phyloP scores from a whole-genome alignment of 164 flowering plant genomes.

The Macadamia tetraphylla region DNA sequence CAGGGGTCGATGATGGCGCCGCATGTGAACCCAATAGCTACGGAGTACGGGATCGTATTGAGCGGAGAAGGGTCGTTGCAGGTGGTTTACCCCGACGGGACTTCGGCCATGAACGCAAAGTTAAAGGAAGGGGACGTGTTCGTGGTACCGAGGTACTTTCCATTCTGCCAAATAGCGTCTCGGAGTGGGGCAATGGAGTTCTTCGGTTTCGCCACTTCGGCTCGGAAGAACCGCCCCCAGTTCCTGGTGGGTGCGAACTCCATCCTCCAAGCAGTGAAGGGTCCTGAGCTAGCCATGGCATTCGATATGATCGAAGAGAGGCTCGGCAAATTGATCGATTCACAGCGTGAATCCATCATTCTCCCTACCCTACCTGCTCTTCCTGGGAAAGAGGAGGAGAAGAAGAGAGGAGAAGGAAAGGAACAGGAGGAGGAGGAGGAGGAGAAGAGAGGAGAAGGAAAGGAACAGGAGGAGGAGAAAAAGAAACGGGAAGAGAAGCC shows the following conservation, averaged over 20 bases:
- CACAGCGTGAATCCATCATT: constrained; percentile 58
- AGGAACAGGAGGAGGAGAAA: neutral
- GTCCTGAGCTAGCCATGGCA: constrained; percentile 63
- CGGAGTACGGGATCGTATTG: constrained; percentile 75
- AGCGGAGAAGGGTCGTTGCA: constrained; percentile 61
- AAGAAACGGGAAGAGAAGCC: neutral
- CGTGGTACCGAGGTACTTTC: constrained; percentile 78
- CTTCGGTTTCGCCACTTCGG: constrained; percentile 91
- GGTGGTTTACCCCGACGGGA: constrained; percentile 80
- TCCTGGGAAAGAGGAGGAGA: constrained; percentile 15
- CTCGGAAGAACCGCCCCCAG: constrained; percentile 67
- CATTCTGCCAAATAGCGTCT: constrained; percentile 91
- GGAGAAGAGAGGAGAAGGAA: neutral
- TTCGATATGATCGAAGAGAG: constrained; percentile 43
- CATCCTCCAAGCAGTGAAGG: constrained; percentile 36
- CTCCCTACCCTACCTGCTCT: constrained; percentile 46
- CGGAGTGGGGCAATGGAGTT: constrained; percentile 67
- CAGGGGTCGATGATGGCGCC: constrained; percentile 99
- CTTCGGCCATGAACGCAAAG: constrained; percentile 46
- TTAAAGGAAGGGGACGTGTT: constrained; percentile 75
- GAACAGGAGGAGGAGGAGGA: neutral
- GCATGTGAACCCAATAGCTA: constrained; percentile 81
- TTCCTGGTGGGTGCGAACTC: constrained; percentile 74
- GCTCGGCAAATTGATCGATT: constrained; percentile 21
- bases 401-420: neutral